Evolutionary conservation across 768 basidiomycete species (phyloP).

Genomic region (Rhodocollybia butyracea): DNA sequence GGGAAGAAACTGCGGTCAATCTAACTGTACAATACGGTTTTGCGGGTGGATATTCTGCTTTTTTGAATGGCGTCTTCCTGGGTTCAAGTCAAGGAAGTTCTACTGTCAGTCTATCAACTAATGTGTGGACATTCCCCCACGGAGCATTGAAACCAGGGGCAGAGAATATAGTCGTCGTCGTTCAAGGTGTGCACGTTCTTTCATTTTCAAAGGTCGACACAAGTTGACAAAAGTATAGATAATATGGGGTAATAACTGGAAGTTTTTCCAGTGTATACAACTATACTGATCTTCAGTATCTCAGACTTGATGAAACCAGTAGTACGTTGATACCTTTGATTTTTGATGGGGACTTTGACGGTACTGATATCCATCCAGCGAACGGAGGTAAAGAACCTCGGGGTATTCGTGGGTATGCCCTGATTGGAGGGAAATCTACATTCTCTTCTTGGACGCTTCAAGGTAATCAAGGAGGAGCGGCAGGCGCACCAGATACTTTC

Average conservation of each 20-base stretch:
- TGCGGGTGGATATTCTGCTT: slow-evolving; percentile 51
- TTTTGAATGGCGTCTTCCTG: slow-evolving; percentile 46
- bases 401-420: slow-evolving; percentile 42
- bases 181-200: slow-evolving; percentile 24
- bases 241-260: slow-evolving; percentile 39
- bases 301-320: slow-evolving; percentile 44
- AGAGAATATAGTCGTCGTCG: slow-evolving; percentile 42
- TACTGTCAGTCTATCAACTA: slow-evolving; percentile 38
- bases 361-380: slow-evolving; percentile 21
- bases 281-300: not conserved
- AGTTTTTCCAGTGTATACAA: not conserved
- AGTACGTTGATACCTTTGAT: slow-evolving; percentile 23
- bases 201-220: not conserved
- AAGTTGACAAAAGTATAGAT: slow-evolving; percentile 24
- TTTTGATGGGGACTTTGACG: not conserved
- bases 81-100: slow-evolving; percentile 44
- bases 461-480: slow-evolving; percentile 41
- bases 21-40: slow-evolving; percentile 47
- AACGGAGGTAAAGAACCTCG: slow-evolving; percentile 49
- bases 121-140: slow-evolving; percentile 39
- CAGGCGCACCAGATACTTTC: slow-evolving; percentile 38
- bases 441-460: slow-evolving; percentile 40
- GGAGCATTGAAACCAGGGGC: slow-evolving; percentile 28
- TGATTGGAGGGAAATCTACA: slow-evolving; percentile 36
- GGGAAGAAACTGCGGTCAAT: slow-evolving; percentile 42